These are phyloP conservation scores for Geotrichum restrictum DNA, from an alignment of 1,139 yeast species.

Conservation along the genomic window DNA sequence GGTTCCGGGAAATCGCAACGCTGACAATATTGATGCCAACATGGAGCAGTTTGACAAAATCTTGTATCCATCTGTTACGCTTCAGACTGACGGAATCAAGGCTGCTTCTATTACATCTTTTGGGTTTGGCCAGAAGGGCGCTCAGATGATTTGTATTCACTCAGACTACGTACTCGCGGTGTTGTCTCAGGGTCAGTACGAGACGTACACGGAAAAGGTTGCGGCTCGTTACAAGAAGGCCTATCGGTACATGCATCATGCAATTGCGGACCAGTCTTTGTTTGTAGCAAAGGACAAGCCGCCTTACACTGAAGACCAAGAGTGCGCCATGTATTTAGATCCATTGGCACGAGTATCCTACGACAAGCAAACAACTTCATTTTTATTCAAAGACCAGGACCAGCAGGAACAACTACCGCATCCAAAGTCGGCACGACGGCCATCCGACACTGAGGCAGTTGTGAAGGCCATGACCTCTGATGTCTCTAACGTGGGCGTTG, in stretches of 20 bases:
- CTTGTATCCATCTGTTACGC: constrained; percentile 87
- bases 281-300: constrained; percentile 91
- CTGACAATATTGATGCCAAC: constrained; percentile 84
- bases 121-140: constrained; percentile 99
- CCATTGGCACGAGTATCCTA: constrained; percentile 80
- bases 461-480: constrained; percentile 34
- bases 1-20: constrained; percentile 98
- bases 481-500: constrained; percentile 86
- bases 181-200: constrained; percentile 64
- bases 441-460: constrained; percentile 42
- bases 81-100: constrained; percentile 94
- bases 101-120: constrained; percentile 95
- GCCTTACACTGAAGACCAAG: constrained; percentile 85
- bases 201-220: constrained; percentile 67
- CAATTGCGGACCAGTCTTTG: constrained; percentile 84
- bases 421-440: constrained; percentile 18
- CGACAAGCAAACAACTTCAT: constrained; percentile 51
- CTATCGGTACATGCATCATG: constrained; percentile 93
- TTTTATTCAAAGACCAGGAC: constrained; percentile 45
- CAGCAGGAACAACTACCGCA: constrained; percentile 37
- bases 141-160: constrained; percentile 85
- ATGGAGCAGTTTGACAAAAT: constrained; percentile 82
- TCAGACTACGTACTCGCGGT: constrained; percentile 90
- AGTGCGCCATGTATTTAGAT: constrained; percentile 85
- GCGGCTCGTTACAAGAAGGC: constrained; percentile 80